phyloP scores from a whole-genome alignment of 306 rosid species.

The Cajanus cajan region DNA sequence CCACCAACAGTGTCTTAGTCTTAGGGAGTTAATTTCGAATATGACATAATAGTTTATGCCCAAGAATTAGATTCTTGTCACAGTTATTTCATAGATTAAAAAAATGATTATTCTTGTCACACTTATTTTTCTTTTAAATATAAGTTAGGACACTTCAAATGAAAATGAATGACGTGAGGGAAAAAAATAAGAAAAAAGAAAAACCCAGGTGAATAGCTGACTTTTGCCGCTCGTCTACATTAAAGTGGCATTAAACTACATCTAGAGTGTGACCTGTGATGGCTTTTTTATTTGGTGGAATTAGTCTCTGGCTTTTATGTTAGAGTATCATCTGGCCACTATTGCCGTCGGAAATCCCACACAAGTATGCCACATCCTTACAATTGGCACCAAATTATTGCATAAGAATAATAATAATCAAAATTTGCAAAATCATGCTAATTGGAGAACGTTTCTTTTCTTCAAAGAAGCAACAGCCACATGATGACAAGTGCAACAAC shows the following conservation, averaged over 20 bases:
- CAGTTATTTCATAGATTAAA: background rate
- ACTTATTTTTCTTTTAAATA: background rate
- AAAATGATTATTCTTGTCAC: background rate
- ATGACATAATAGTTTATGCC: background rate
- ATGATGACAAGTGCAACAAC: constrained; percentile 27
- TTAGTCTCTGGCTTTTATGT: constrained; percentile 9
- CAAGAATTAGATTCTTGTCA: background rate
- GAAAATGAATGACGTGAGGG: background rate
- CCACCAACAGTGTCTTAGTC: background rate
- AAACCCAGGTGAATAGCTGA: background rate
- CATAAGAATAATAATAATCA: constrained; percentile 5
- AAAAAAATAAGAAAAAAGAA: background rate
- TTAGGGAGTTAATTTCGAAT: background rate
- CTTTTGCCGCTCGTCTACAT: background rate
- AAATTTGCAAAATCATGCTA: background rate
- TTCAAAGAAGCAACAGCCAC: constrained; percentile 33
- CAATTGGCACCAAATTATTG: background rate
- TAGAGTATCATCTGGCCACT: constrained; percentile 19
- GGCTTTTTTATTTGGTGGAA: constrained; percentile 12
- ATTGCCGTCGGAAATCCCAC: constrained; percentile 35
- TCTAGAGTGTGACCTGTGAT: background rate
- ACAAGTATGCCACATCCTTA: constrained; percentile 3
- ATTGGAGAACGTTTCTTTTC: background rate
- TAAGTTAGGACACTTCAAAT: background rate
- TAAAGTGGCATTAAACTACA: constrained; percentile 10